Evolutionary conservation across 2,329 filamentous ascomycete genomes (phyloP), one percentile per base, ranked within the genome.

Genomic region (Colletotrichum sp.): DNA sequence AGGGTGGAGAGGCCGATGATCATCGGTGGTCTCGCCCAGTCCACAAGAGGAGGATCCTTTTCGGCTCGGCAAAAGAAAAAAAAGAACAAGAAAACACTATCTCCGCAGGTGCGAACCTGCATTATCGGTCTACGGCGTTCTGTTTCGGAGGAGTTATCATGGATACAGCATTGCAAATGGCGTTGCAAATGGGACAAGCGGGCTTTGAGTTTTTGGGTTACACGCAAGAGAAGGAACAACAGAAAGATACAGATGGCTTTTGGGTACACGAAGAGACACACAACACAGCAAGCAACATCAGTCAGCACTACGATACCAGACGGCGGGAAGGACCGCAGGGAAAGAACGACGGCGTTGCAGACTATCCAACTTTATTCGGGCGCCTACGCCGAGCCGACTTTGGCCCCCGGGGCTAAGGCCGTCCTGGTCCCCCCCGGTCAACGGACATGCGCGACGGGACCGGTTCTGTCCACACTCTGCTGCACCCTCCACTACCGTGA

Each of bases 401-500:
- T 36, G 66, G 52, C n/a, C 63, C n/a, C 22, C 36, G 63, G 63
- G 34, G 15, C 63, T 28, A 48, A 28, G 36, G 24, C 34, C 32
- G 32, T 26, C 22, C 15, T 32, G 18, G 28, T 1, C 59, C 59
- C 16, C 57, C 63, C 36, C 60, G 22, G 63, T 66, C 63, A 39
- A 48, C 34, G 12, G 16, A 66, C 36, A 48, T 36, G 36, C 63
- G 63, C 39, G 39, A 44, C 44, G 63, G 16, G 34, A 28, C 9
- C 60, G 80, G 76, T 77, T 81, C 62, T 76, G 78, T n/a, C 76
- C 80, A 15, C 71, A 78, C 36, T 48, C 39, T 48, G 39, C 39
- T n/a, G 39, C 39, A 48, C 59, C 80, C 13, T 26, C 22, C 24
- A 48, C 28, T 65, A 22, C 63, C 36, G 22, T 26, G 34, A 1